Percentiles rank a stretch among this genome's conserved stretches.
phyloP scores from a whole-genome alignment of 202 grass and related monocot genomes.

The Sporobolus alterniflorus region DNA sequence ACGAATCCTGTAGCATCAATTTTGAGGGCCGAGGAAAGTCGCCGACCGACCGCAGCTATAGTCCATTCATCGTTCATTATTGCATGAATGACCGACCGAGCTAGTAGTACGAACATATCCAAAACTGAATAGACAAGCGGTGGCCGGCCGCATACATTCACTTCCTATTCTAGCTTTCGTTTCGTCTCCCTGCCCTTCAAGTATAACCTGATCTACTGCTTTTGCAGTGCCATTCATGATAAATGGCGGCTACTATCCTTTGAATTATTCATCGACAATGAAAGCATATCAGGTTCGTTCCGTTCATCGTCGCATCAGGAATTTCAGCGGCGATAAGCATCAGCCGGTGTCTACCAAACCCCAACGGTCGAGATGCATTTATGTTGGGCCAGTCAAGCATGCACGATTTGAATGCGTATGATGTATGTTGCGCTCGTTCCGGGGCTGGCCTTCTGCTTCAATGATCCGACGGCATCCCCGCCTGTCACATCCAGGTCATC shows the following conservation, averaged over 20 bases:
- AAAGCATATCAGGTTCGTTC: background rate
- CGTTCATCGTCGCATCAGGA: background rate
- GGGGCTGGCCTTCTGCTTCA: background rate
- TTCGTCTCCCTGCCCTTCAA: background rate
- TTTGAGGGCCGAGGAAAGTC: constrained; percentile 13
- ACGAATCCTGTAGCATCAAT: background rate
- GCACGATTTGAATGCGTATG: constrained; percentile 8
- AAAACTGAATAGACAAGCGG: constrained; percentile 34
- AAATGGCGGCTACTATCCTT: background rate
- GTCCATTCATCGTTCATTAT: constrained; percentile 25
- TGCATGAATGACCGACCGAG: constrained; percentile 1
- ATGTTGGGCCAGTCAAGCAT: background rate
- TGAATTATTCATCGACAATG: background rate
- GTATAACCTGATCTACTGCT: background rate
- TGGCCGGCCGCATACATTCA: constrained; percentile 9
- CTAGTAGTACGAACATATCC: constrained; percentile 1
- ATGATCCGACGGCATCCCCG: constrained; percentile 2
- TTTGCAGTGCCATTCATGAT: background rate
- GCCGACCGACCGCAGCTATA: background rate
- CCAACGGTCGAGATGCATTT: background rate
- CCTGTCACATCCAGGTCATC: background rate
- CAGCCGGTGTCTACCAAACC: background rate
- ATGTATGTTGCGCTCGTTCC: constrained; percentile 3
- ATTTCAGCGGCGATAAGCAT: background rate
- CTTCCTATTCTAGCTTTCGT: background rate